Evolutionary conservation across 192 early-diverging fungal species (phyloP).

Genomic region (Thamnidium elegans): DNA sequence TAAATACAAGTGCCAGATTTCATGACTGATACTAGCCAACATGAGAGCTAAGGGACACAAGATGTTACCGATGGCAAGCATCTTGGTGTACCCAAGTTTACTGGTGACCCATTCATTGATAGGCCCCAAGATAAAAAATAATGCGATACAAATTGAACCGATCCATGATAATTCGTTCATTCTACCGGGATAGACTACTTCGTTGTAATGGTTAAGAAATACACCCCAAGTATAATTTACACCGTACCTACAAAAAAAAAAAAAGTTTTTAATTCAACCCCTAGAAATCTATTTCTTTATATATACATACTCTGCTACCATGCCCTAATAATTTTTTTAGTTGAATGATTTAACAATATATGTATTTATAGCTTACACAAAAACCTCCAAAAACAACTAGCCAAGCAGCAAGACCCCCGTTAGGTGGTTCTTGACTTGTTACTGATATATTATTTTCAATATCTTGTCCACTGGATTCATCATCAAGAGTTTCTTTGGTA

Average conservation of each 20-base stretch:
- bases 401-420: slow-evolving; percentile 20
- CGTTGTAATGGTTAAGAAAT: slow-evolving; percentile 23
- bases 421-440: slow-evolving; percentile 4
- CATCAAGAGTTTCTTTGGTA: too few relatives aligned
- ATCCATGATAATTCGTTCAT: slow-evolving; percentile 27
- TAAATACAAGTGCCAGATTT: slow-evolving; percentile 43
- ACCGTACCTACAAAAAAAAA: slow-evolving; percentile 5
- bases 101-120: slow-evolving; percentile 4
- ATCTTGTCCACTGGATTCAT: too few relatives aligned
- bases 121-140: slow-evolving; percentile 16
- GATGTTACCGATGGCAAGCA: slow-evolving; percentile 17
- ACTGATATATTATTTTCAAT: too few relatives aligned
- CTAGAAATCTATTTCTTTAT: not conserved
- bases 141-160: slow-evolving; percentile 18
- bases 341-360: too few relatives aligned
- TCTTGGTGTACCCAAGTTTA: slow-evolving; percentile 21
- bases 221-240: slow-evolving; percentile 13
- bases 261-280: not conserved
- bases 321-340: not conserved
- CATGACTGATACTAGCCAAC: slow-evolving; percentile 14
- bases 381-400: slow-evolving; percentile 25
- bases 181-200: slow-evolving; percentile 9
- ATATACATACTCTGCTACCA: slow-evolving; percentile 13
- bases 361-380: slow-evolving; percentile 21
- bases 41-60: slow-evolving; percentile 20